A percentile compares a stretch with the other conserved stretches of the same genome.
These are phyloP conservation scores for Aspergillus incahuasiensis DNA, from an alignment of 495 filamentous ascomycete species.

Conservation along the genomic window DNA sequence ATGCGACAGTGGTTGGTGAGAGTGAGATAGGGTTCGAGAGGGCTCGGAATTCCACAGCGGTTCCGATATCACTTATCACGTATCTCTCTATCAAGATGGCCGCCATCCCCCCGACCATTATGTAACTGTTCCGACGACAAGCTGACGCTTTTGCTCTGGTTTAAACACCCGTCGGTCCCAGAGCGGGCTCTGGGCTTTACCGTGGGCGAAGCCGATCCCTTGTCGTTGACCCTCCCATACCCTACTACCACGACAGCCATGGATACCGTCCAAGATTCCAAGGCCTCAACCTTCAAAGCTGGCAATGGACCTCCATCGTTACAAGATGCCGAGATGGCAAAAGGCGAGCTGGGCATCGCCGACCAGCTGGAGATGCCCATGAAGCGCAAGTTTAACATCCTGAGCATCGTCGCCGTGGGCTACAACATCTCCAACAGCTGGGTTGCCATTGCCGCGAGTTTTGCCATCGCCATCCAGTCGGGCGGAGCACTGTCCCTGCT, in stretches of 20 bases:
- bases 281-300: conserved; percentile 4
- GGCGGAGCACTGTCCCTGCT: conserved; percentile 30
- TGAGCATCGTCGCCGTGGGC: conserved; percentile 30
- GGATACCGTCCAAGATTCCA: conserved; percentile 9
- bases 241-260: neutral
- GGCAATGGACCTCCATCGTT: neutral
- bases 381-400: conserved; percentile 22
- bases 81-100: neutral
- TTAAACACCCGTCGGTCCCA: neutral
- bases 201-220: conserved; percentile 1
- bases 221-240: neutral
- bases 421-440: conserved; percentile 34
- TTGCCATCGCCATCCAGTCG: conserved; percentile 28
- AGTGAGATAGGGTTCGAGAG: neutral
- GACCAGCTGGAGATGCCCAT: conserved; percentile 16
- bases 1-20: neutral
- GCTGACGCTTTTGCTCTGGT: neutral
- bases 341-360: conserved; percentile 17
- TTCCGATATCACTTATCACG: conserved; percentile 13
- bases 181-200: neutral
- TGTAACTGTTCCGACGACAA: neutral
- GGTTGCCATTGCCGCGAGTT: conserved; percentile 27
- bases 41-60: conserved; percentile 7
- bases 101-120: neutral
- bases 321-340: conserved; percentile 16